Evolutionary conservation across 495 filamentous ascomycete genomes (phyloP), one percentile per base, ranked within the genome.

Genomic region (Podospora australis): DNA sequence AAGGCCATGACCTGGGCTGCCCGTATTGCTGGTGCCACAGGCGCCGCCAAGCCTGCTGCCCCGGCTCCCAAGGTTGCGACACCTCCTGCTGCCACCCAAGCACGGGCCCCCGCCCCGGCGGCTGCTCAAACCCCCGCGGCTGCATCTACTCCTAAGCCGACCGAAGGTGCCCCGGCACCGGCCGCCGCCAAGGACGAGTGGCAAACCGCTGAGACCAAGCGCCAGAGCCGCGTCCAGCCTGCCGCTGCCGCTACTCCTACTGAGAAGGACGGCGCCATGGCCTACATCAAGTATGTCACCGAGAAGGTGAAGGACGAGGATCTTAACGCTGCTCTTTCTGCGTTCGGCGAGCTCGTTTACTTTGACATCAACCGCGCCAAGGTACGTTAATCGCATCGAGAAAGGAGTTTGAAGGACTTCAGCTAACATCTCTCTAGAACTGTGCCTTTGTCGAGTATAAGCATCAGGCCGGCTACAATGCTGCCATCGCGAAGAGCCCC

Each of bases 401-500:
- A n/a, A n/a, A 26, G 6, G 20, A 44, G 11, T 24, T 16, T 44
- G 24, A 36, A 4, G 5, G 23, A 20, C 17, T 20, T 21, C 16
- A 44, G 39, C 60, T 64, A 59, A 72, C 20, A 46, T 44, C 13
- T 8, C 24, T 47, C 22, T 57, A 96, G 94, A 96, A 90, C 72
- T 96, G 89, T 60, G 94, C 92, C 22, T 96, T 96, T 62, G 86
- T 96, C 52, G 94, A 98, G 61, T 98, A 94, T 62, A 81, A 80
- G 56, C 86, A 85, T 30, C 58, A 78, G 39, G 75, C 87, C 39
- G 88, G 79, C 17, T 96, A 91, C 63, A 72, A 82, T 55, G 84
- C 86, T 50, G 92, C 92, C 20, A 75, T 88, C 30, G 78, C 78
- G 48, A 86, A 81, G 48, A 97, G 92, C 72, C 90, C 94, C 8